Conservation (phyloP, 192 early-diverging fungal species). For the Spinellus fusiger region DNA sequence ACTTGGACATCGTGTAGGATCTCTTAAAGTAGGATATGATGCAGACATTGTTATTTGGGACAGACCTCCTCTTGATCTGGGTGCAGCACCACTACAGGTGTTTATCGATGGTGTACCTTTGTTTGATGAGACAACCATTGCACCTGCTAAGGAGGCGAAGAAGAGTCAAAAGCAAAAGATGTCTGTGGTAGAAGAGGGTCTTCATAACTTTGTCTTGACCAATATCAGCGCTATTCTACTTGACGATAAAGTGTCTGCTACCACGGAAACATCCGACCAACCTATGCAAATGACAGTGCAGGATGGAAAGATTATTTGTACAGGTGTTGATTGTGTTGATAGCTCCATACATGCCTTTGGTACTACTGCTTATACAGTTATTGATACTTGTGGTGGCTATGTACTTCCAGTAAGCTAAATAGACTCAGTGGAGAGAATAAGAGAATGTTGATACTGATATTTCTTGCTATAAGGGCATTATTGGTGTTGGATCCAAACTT, state of each 20-base stretch:
- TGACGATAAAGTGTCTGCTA: not conserved
- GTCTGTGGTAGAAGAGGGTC: not conserved
- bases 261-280: not conserved
- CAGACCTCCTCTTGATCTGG: slow-evolving; percentile 57
- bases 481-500: slow-evolving; percentile 51
- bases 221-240: slow-evolving; percentile 28
- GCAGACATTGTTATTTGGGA: slow-evolving; percentile 81
- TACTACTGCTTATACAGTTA: slow-evolving; percentile 3
- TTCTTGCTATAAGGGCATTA: slow-evolving; percentile 36
- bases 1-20: slow-evolving; percentile 60
- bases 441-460: not conserved
- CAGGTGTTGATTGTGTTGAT: slow-evolving; percentile 22
- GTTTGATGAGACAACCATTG: slow-evolving; percentile 34
- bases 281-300: slow-evolving; percentile 26
- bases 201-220: not conserved
- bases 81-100: slow-evolving; percentile 68
- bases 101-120: slow-evolving; percentile 66
- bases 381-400: slow-evolving; percentile 56
- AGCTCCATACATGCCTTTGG: not conserved
- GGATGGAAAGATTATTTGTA: slow-evolving; percentile 50
- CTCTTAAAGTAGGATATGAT: slow-evolving; percentile 60
- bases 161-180: slow-evolving; percentile 26
- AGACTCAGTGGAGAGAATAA: not conserved
- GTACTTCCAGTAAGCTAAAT: slow-evolving; percentile 44
- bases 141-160: slow-evolving; percentile 10